phyloP scores from a whole-genome alignment of 306 rosid species.

The Alnus glutinosa region DNA sequence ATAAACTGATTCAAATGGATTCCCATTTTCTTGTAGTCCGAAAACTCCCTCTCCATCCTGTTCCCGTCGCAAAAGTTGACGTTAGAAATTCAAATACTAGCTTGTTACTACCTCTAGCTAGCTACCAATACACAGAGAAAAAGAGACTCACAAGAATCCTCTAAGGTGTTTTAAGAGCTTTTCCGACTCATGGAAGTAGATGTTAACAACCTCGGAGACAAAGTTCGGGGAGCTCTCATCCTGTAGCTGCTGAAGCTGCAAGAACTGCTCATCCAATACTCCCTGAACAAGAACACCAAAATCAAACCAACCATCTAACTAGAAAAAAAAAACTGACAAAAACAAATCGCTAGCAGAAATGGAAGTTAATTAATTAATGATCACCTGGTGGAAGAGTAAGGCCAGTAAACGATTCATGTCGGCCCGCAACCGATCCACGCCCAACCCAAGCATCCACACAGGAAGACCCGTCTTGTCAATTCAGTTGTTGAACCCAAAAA shows the following conservation, averaged over 20 bases:
- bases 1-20: slow-evolving; percentile 87
- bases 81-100: neutral
- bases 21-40: slow-evolving; percentile 80
- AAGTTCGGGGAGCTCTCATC: slow-evolving; percentile 92
- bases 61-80: neutral
- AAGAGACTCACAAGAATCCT: slow-evolving; percentile 54
- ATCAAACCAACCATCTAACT: neutral
- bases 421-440: slow-evolving; percentile 83
- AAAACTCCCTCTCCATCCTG: slow-evolving; percentile 72
- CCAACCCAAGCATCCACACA: slow-evolving; percentile 92
- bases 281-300: slow-evolving; percentile 42
- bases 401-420: slow-evolving; percentile 96
- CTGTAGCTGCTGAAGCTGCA: slow-evolving; percentile 93
- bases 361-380: no score
- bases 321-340: neutral
- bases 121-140: neutral
- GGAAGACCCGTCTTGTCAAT: slow-evolving; percentile 97
- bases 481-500: slow-evolving; percentile 11
- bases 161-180: slow-evolving; percentile 78
- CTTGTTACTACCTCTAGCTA: neutral
- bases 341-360: no score
- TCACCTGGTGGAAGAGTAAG: slow-evolving; percentile 91
- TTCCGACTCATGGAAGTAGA: slow-evolving; percentile 90
- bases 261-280: slow-evolving; percentile 88
- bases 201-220: slow-evolving; percentile 86